Evolutionary conservation across 148 eudicot species (phyloP).

Genomic region (Cornus florida): DNA sequence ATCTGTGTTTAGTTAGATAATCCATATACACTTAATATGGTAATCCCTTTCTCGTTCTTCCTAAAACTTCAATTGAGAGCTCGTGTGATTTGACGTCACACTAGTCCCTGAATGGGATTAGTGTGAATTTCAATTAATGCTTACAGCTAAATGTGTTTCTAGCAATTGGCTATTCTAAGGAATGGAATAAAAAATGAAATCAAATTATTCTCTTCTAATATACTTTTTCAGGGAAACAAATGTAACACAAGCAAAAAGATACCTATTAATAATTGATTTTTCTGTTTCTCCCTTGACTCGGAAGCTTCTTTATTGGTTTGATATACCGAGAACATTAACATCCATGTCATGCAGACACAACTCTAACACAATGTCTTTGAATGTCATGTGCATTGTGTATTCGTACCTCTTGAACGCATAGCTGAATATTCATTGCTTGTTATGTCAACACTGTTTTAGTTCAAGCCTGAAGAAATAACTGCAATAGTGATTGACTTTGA

Average conservation of each 20-base stretch:
- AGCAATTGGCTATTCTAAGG: too few species aligned
- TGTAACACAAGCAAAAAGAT: neutral
- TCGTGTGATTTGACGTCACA: too few species aligned
- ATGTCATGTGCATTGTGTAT: neutral
- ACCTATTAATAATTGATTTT: too few species aligned
- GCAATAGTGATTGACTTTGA: constrained; percentile 53
- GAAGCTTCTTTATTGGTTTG: neutral
- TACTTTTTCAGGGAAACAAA: neutral
- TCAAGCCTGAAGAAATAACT: constrained; percentile 51
- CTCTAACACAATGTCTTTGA: neutral
- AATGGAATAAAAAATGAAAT: too few species aligned
- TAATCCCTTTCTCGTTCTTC: too few species aligned
- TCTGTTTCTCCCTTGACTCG: neutral
- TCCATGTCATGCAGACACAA: neutral
- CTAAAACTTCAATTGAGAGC: too few species aligned
- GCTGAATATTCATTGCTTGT: neutral
- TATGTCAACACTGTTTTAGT: constrained; percentile 25
- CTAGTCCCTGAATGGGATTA: too few species aligned
- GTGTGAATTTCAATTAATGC: too few species aligned
- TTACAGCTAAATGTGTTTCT: too few species aligned
- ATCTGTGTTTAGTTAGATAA: too few species aligned
- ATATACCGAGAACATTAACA: neutral
- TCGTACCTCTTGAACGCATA: neutral
- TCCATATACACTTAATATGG: too few species aligned
- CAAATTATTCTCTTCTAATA: too few species aligned